These are phyloP conservation scores for Torulaspora indica DNA, from an alignment of 805 yeast species.

Conservation along the genomic window DNA sequence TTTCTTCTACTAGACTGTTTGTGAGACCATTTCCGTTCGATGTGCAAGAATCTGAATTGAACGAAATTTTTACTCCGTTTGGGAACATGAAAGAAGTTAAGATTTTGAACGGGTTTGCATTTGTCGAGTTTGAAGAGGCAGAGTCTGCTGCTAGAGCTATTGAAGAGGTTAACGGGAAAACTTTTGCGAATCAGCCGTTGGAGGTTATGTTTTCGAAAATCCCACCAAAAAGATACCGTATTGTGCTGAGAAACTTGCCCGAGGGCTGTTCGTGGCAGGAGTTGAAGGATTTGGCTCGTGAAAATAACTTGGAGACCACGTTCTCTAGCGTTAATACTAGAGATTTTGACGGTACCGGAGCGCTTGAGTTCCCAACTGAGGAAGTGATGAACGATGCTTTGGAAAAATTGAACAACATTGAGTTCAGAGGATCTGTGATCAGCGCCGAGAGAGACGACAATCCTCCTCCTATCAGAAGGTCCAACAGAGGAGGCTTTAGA, in stretches of 20 bases:
- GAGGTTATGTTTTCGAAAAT: conserved; percentile 42
- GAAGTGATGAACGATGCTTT: conserved; percentile 75
- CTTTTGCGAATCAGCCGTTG: conserved; percentile 51
- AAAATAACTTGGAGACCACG: conserved; percentile 61
- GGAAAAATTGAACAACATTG: conserved; percentile 63
- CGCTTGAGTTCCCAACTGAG: conserved; percentile 48
- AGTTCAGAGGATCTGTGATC: conserved; percentile 64
- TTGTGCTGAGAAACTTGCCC: conserved; percentile 64
- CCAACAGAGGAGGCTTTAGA: conserved; percentile 44
- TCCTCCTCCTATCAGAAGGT: conserved; percentile 48
- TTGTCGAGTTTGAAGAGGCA: conserved; percentile 73
- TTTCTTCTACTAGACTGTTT: conserved; percentile 46
- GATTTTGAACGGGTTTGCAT: conserved; percentile 79
- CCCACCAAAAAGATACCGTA: conserved; percentile 69
- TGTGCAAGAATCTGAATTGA: conserved; percentile 53
- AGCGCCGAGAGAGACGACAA: conserved; percentile 72
- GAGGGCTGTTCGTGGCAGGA: conserved; percentile 83
- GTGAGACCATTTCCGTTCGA: conserved; percentile 62
- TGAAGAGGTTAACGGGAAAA: conserved; percentile 66
- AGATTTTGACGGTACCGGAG: conserved; percentile 46
- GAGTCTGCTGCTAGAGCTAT: conserved; percentile 74
- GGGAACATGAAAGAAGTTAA: conserved; percentile 68
- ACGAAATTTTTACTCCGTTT: conserved; percentile 59
- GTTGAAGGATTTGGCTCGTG: conserved; percentile 83
- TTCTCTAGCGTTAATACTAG: conserved; percentile 47